A percentile compares a stretch with the other conserved stretches of the same genome.
Conservation (phyloP, 176 grass and related monocot species). For the Carex littledalei region DNA sequence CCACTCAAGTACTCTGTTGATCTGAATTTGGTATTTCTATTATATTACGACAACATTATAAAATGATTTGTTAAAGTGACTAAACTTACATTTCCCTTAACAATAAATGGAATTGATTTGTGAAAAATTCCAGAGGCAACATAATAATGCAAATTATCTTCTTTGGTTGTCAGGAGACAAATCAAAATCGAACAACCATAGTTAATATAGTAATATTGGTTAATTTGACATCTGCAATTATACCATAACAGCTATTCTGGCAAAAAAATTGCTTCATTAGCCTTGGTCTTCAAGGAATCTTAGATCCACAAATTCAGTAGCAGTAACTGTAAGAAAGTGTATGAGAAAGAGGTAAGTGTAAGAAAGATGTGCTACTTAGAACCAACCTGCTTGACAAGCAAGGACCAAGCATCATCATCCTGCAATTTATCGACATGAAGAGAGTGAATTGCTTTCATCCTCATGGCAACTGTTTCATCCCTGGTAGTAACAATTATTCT, state of each 20-base stretch:
- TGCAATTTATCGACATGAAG: conserved; percentile 13
- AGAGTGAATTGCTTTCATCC: conserved; percentile 11
- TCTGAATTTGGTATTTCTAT: not conserved
- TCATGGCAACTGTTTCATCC: conserved; percentile 17
- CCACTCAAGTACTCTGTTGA: not conserved
- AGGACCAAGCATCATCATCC: conserved; percentile 24
- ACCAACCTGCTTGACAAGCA: conserved; percentile 28
- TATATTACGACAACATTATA: not conserved
- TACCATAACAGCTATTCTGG: not conserved
- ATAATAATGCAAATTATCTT: not conserved
- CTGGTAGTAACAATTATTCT: conserved; percentile 31
- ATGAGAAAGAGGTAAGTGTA: not conserved
- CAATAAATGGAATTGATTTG: not conserved
- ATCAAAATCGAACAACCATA: not conserved
- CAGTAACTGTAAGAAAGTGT: not conserved
- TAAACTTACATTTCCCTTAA: not conserved
- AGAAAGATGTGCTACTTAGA: not conserved
- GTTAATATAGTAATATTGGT: not conserved
- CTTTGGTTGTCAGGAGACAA: not conserved
- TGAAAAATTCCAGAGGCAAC: not conserved
- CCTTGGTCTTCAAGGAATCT: not conserved
- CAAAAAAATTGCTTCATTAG: not conserved
- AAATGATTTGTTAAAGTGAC: not conserved
- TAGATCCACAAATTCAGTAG: not conserved
- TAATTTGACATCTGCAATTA: not conserved